A percentile compares a stretch with the other conserved stretches of the same genome.
phyloP scores from a whole-genome alignment of 169 alveolate genomes.

The Plasmodium adleri region DNA sequence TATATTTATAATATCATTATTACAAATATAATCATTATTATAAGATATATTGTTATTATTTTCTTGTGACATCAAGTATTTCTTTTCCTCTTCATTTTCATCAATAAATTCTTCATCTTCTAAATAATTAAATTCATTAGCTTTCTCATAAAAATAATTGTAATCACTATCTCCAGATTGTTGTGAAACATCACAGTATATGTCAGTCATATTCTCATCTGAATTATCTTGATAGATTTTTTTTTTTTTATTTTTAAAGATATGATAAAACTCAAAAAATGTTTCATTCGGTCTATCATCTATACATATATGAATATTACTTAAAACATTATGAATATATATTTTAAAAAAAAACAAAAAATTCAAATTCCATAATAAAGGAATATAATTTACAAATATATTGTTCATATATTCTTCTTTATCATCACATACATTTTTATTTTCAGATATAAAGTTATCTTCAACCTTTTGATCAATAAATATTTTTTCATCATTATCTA shows the following conservation, averaged over 20 bases:
- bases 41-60: not conserved
- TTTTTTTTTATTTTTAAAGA: slow-evolving; percentile 60
- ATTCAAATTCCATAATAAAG: slow-evolving; percentile 14
- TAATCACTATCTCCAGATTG: slow-evolving; percentile 61
- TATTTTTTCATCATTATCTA: not conserved
- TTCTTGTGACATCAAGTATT: not conserved
- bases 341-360: slow-evolving; percentile 55
- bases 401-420: not conserved
- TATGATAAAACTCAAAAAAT: slow-evolving; percentile 52
- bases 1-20: not conserved
- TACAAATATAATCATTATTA: no score
- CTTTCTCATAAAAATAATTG: slow-evolving; percentile 54
- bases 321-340: slow-evolving; percentile 56
- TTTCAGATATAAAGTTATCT: not conserved
- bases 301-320: slow-evolving; percentile 49
- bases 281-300: slow-evolving; percentile 59
- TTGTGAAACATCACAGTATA: slow-evolving; percentile 56
- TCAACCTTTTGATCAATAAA: not conserved
- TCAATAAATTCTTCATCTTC: slow-evolving; percentile 29
- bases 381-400: slow-evolving; percentile 8
- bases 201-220: slow-evolving; percentile 35
- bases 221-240: slow-evolving; percentile 20
- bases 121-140: slow-evolving; percentile 27
- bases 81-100: not conserved
- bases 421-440: not conserved